Conservation (phyloP, 2,329 filamentous ascomycete species). For the Fusarium vanettenii region DNA sequence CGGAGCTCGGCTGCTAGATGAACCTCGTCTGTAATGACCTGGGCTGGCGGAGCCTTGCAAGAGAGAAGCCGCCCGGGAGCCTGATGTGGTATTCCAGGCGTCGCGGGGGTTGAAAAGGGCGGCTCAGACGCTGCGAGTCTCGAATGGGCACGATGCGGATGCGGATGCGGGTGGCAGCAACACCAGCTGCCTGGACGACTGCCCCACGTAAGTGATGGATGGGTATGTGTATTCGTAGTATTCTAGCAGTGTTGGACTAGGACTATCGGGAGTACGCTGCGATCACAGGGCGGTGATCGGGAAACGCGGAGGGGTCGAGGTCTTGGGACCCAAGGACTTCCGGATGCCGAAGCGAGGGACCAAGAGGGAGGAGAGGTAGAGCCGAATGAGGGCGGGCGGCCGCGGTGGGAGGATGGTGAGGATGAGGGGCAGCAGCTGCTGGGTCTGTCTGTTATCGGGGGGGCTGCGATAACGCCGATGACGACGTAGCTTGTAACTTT, state of each 20-base stretch:
- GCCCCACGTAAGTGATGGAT: conserved; percentile 23
- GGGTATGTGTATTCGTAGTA: conserved; percentile 39
- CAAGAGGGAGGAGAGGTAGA: conserved; percentile 17
- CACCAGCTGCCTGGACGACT: conserved; percentile 23
- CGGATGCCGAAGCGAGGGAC: conserved; percentile 25
- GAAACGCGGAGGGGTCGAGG: conserved; percentile 36
- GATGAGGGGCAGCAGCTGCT: conserved; percentile 36
- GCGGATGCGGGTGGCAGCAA: conserved; percentile 9
- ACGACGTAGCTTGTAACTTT: conserved; percentile 39
- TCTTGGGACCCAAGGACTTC: conserved; percentile 39
- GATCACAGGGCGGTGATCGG: conserved; percentile 42
- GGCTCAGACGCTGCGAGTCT: conserved; percentile 8
- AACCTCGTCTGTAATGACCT: conserved; percentile 1
- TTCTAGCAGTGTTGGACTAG: conserved; percentile 44
- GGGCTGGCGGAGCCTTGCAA: background rate
- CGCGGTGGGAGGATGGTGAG: conserved; percentile 14
- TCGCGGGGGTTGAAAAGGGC: conserved; percentile 1
- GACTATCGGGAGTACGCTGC: conserved; percentile 45
- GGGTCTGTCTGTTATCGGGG: conserved; percentile 42
- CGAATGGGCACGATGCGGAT: conserved; percentile 18
- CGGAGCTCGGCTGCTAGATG: conserved; percentile 8
- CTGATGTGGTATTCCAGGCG: conserved; percentile 1
- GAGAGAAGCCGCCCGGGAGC: conserved; percentile 3
- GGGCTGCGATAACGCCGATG: conserved; percentile 44
- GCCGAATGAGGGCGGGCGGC: conserved; percentile 17